Conservation (phyloP, 139 green algal genomes). For the Chlorella sp. region DNA sequence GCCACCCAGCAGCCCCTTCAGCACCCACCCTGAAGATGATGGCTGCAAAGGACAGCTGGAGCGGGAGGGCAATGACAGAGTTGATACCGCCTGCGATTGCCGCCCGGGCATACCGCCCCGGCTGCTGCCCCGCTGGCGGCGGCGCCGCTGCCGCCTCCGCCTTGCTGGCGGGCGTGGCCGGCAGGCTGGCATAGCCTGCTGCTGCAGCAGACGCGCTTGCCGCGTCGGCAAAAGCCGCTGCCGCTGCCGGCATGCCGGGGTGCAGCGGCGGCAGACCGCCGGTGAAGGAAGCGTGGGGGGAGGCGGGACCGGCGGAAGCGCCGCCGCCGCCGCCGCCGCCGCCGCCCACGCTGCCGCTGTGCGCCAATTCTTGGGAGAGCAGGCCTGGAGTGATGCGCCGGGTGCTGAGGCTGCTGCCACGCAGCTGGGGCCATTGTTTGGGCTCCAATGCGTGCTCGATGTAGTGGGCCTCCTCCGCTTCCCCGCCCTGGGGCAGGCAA, state of each 20-base stretch:
- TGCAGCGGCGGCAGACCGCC: no score
- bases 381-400: constrained; percentile 18
- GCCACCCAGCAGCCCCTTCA: no score
- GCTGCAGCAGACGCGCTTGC: neutral
- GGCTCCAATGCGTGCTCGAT: constrained; percentile 20
- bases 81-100: constrained; percentile 62
- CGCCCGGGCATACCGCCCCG: neutral
- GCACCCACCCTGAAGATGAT: constrained; percentile 78
- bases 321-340: neutral
- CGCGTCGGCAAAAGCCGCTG: neutral
- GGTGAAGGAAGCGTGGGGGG: no score
- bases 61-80: constrained; percentile 65
- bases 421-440: constrained; percentile 29
- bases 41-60: constrained; percentile 75
- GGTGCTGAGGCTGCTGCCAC: neutral
- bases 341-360: neutral
- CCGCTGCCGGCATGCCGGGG: neutral
- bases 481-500: neutral
- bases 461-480: constrained; percentile 3
- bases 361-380: neutral
- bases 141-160: neutral
- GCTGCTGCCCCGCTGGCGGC: neutral
- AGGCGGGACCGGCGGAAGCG: neutral
- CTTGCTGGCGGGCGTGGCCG: neutral
- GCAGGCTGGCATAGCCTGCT: neutral